phyloP scores from a whole-genome alignment of 78 protist species.

The Bodo saltans region DNA sequence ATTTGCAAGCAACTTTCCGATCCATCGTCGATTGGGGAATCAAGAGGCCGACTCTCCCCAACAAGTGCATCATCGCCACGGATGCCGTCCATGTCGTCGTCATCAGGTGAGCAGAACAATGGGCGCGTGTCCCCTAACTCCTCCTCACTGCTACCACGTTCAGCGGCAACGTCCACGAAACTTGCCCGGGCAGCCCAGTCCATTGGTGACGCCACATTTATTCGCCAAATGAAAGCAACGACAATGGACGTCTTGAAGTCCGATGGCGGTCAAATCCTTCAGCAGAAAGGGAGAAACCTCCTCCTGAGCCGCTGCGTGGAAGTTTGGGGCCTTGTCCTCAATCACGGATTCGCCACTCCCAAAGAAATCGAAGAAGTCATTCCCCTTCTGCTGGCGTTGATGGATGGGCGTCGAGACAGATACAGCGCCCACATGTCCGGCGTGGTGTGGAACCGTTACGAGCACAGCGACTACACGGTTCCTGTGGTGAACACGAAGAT shows the following conservation, averaged over 20 bases:
- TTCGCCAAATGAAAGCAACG: background rate
- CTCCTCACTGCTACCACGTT: too few species aligned
- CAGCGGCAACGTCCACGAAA: too few species aligned
- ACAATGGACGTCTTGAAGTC: background rate
- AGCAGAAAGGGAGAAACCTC: background rate
- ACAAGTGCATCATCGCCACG: too few species aligned
- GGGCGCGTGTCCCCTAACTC: too few species aligned
- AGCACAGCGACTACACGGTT: background rate
- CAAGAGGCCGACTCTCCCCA: too few species aligned
- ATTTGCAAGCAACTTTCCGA: too few species aligned
- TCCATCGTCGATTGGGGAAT: too few species aligned
- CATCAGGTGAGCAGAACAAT: too few species aligned
- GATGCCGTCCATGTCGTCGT: too few species aligned
- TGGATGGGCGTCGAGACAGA: background rate
- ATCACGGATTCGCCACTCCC: background rate
- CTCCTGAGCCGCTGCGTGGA: background rate
- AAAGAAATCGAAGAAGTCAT: background rate
- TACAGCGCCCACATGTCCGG: background rate
- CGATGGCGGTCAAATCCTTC: background rate
- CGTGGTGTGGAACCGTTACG: background rate
- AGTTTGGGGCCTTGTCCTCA: background rate
- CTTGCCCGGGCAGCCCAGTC: background rate
- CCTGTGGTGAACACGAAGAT: background rate
- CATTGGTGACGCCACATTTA: background rate
- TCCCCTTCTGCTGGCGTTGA: background rate